Conservation (phyloP, 1,284 basidiomycete genomes). For the Mycosarcoma maydis region DNA sequence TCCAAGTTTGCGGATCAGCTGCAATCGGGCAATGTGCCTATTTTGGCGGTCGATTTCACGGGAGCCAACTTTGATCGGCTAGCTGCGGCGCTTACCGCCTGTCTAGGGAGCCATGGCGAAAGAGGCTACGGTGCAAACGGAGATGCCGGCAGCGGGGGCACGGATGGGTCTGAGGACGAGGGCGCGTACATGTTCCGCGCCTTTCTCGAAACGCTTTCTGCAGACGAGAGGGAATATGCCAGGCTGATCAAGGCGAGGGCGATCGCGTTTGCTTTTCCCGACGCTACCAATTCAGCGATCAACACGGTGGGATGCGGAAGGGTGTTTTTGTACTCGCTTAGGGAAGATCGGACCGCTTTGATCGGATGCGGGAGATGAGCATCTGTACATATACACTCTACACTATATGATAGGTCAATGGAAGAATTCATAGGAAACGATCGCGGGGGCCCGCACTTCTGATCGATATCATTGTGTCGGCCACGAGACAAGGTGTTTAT, state of each 20-base stretch:
- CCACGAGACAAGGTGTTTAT: too few relatives aligned
- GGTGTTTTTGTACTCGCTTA: conserved; percentile 51
- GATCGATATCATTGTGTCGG: too few relatives aligned
- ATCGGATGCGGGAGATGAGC: conserved; percentile 39
- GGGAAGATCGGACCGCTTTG: conserved; percentile 46
- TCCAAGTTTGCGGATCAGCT: conserved; percentile 50
- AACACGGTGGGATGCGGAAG: conserved; percentile 27
- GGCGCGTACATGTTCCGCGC: conserved; percentile 48
- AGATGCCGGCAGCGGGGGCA: conserved; percentile 1
- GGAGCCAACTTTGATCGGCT: conserved; percentile 47
- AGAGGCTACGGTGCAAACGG: conserved; percentile 1
- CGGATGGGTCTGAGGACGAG: conserved; percentile 21
- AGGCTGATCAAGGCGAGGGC: conserved; percentile 36
- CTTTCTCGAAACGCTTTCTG: conserved; percentile 44
- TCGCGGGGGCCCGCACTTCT: too few relatives aligned
- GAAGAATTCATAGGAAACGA: too few relatives aligned
- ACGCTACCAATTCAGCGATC: conserved; percentile 23
- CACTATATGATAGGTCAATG: too few relatives aligned
- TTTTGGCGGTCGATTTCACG: conserved; percentile 59
- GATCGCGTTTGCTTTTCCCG: conserved; percentile 38
- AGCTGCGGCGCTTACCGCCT: conserved; percentile 41
- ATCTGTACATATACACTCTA: too few relatives aligned
- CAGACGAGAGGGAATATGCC: conserved; percentile 60
- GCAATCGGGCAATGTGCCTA: conserved; percentile 49
- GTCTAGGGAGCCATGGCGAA: conserved; percentile 35